Evolutionary conservation across 495 filamentous ascomycete species (phyloP), one percentile per base, ranked within the genome.

Genomic region (Lichenothelia convexa): DNA sequence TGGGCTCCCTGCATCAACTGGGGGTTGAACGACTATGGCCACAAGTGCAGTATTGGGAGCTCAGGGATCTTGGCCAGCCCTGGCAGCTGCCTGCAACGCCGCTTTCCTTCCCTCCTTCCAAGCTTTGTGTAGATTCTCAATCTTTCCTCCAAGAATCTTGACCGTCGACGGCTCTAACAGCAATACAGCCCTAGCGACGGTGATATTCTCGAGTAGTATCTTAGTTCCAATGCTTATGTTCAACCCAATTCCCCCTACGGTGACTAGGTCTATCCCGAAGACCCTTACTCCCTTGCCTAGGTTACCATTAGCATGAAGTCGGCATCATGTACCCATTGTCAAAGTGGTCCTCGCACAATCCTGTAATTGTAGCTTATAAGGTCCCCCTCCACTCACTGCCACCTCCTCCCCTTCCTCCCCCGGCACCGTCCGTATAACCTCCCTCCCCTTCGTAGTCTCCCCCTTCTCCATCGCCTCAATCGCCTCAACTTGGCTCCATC

Each of bases 401-500:
- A n/a, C 44, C 30, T 35, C 42, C 48, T 44, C 0, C 53, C 53
- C 3, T 54, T 59, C 60, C 5, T 66, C 70, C 19, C 65, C 52
- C 18, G 71, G 64, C 6, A 79, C 57, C 1, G 77, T 67, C 2
- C 87, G 67, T 12, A 97, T 71, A 17, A 94, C 70, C 54, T 94
- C 81, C 5, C 84, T 53, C 1, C 89, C 89, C 18, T 76, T 68
- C 7, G 75, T 80, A 23, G 67, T 70, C 54, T 95, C 89, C 2
- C 87, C 87, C 5, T 85, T 65, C 51, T 85, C 79, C 6, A 72
- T 59, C 30, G 78, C 73, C 54, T 97, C 89, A 18, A 95, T 64
- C 16, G 71, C 71, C 46, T 94, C 86, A 26, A 93, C 69, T 47
- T 92, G 80, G 46, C 78, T 74, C 78, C 84, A 86, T 16, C 75